Evolutionary conservation across 352 stramenopile genomes (phyloP).

Genomic region (Pythium periplocum): DNA sequence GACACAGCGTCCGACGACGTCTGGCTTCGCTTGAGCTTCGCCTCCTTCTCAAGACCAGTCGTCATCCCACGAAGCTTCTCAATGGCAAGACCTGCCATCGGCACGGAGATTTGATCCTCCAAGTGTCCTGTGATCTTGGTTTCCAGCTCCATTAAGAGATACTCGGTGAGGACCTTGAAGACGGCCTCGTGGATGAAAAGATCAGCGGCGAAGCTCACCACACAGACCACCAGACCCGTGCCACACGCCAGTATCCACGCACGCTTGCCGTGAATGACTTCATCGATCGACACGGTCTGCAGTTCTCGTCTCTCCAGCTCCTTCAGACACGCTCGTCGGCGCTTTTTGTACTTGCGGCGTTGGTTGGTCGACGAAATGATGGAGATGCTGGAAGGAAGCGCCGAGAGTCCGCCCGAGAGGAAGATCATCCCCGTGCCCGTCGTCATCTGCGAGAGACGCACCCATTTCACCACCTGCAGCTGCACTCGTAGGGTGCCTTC

Average conservation of each 20-base stretch:
- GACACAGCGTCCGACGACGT: neutral
- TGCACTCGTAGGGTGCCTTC: conserved; percentile 27
- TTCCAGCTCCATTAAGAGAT: conserved; percentile 12
- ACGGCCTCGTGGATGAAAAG: conserved; percentile 21
- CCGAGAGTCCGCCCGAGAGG: conserved; percentile 17
- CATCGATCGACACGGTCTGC: conserved; percentile 8
- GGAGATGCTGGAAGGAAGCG: conserved; percentile 15
- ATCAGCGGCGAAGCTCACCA: conserved; percentile 21
- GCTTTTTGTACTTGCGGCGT: conserved; percentile 17
- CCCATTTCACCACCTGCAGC: conserved; percentile 19
- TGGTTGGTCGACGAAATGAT: conserved; percentile 21
- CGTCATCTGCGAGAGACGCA: conserved; percentile 17
- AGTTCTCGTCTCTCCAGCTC: conserved; percentile 16
- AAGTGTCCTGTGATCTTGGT: conserved; percentile 7
- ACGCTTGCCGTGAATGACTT: conserved; percentile 16
- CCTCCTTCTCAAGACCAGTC: neutral
- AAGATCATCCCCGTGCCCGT: conserved; percentile 8
- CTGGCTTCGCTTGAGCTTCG: conserved; percentile 10
- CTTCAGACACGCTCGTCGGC: conserved; percentile 7
- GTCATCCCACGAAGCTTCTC: neutral
- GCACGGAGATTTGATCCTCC: neutral
- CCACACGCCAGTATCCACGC: conserved; percentile 18
- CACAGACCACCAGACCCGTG: conserved; percentile 21
- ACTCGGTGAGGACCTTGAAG: conserved; percentile 20
- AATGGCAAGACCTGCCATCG: neutral